Base-by-base conservation (phyloP, 176 grass and related monocot genomes). In the Carex littledalei region DNA sequence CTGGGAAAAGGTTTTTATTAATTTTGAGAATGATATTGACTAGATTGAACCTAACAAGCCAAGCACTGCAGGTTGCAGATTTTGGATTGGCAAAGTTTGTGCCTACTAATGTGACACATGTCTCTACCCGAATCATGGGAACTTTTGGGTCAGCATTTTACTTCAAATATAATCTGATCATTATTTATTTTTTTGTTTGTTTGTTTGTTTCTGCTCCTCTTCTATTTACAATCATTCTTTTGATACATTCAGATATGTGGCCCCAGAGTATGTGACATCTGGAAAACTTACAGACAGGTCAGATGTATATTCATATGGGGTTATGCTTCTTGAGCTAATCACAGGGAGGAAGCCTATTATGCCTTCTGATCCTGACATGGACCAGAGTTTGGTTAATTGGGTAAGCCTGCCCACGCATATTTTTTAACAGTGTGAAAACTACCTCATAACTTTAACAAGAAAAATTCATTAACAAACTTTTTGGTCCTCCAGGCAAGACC, bases 271-370 rank as follows among this genome's bases (percentile, higher is more conserved):
- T 18, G 88, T 65, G 75, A 87, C 68, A 59, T 92, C 92, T 34
- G 94, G 94, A 81, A 94, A 92, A 84, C 85, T 97, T 4, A 92
- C 31, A 16, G 94, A 94, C 29, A 84, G 86, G 34, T 97, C 94
- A 15, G 92, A 97, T 85, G 94, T 97, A 53, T 97, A 89, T 78
- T 97, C 94, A 79, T 94, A 94, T 68, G 94, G 94, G 47, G 92
- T 97, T 4, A 89, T 97, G 94, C 84, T 97, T 79, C 85, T 97
- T 54, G 94, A 94, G 60, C 86, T 97, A 74, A 92, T 97, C 67
- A 89, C 92, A 1, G 94, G 94, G 87, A 90, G 58, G 74, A 90
- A 87, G 14, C 94, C 94, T 63, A 61, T 94, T 37, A 50, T 84
- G 59, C 80, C 89, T 78, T 82, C 75, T 71, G 83, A 45, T 31